Conservation (phyloP, 225 moss, liverwort and hornwort species). For the Asterella californica region DNA sequence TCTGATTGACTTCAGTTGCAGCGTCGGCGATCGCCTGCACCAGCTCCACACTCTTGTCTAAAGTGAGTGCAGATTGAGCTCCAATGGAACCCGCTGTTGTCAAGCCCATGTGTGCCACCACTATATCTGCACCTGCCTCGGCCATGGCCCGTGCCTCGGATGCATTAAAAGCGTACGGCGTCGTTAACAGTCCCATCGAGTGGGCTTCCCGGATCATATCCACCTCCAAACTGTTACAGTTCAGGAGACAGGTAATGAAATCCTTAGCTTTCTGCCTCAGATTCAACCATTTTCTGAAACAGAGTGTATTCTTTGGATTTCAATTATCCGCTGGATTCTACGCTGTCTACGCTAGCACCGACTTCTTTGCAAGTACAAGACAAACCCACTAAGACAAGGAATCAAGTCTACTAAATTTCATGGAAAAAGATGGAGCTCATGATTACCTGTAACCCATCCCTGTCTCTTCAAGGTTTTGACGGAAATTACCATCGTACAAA, state of each 20-base stretch:
- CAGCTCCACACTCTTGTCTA: constrained; percentile 76
- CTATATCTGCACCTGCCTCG: constrained; percentile 89
- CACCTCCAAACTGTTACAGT: constrained; percentile 71
- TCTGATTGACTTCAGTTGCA: constrained; percentile 63
- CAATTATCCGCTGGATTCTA: too few species aligned
- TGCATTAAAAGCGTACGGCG: constrained; percentile 78
- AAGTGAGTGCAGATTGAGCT: constrained; percentile 66
- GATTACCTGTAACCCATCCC: constrained; percentile 99
- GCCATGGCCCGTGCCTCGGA: constrained; percentile 89
- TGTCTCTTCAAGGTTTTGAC: constrained; percentile 94
- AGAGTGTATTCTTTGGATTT: neutral
- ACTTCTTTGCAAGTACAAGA: neutral
- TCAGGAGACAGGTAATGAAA: neutral
- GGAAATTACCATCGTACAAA: constrained; percentile 83
- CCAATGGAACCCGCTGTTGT: constrained; percentile 92
- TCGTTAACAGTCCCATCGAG: constrained; percentile 85
- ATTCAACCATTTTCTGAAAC: neutral
- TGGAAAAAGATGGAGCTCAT: constrained; percentile 11
- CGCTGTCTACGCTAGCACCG: neutral
- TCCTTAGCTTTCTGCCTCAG: neutral
- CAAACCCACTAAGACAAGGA: neutral
- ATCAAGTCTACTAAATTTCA: neutral
- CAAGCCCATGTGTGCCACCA: constrained; percentile 98
- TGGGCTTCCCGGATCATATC: constrained; percentile 90
- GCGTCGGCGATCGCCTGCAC: constrained; percentile 89